These are phyloP conservation scores for Hypomyces perniciosus DNA, from an alignment of 2,329 filamentous ascomycete species.

Conservation along the genomic window DNA sequence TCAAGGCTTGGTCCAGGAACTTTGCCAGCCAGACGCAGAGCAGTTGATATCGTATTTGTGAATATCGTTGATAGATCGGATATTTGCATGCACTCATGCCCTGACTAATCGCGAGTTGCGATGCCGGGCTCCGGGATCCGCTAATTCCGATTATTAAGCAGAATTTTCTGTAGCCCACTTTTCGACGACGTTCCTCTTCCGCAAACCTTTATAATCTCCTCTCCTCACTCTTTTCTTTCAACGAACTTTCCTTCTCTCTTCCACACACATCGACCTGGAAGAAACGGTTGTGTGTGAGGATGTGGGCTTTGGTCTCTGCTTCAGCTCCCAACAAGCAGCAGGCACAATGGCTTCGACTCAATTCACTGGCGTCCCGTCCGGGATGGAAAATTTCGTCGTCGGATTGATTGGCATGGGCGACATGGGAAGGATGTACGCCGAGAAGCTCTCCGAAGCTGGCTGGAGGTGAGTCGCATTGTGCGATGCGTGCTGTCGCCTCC, in stretches of 20 bases:
- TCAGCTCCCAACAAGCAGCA: constrained; percentile 19
- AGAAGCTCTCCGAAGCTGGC: constrained; percentile 78
- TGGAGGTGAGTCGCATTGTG: constrained; percentile 68
- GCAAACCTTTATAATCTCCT: constrained; percentile 12
- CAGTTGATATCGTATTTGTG: too few species aligned
- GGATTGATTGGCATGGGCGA: constrained; percentile 99
- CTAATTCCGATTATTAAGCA: constrained; percentile 2
- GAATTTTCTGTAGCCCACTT: neutral
- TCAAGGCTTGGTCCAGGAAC: too few species aligned
- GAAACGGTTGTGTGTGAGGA: constrained; percentile 14
- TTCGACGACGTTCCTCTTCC: neutral
- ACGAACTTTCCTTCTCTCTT: constrained; percentile 11
- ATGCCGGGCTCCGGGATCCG: neutral
- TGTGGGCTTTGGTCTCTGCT: constrained; percentile 23
- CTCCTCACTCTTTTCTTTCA: constrained; percentile 11
- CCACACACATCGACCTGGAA: constrained; percentile 5
- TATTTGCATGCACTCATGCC: neutral
- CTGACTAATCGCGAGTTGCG: neutral
- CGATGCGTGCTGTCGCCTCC: neutral
- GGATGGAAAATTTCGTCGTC: constrained; percentile 67
- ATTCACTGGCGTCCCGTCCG: constrained; percentile 24
- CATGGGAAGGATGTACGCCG: constrained; percentile 98
- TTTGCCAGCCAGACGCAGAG: too few species aligned
- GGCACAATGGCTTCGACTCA: constrained; percentile 25
- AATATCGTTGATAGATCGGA: neutral